Conservation (phyloP, 306 rosid genomes). For the Cicer arietinum region DNA sequence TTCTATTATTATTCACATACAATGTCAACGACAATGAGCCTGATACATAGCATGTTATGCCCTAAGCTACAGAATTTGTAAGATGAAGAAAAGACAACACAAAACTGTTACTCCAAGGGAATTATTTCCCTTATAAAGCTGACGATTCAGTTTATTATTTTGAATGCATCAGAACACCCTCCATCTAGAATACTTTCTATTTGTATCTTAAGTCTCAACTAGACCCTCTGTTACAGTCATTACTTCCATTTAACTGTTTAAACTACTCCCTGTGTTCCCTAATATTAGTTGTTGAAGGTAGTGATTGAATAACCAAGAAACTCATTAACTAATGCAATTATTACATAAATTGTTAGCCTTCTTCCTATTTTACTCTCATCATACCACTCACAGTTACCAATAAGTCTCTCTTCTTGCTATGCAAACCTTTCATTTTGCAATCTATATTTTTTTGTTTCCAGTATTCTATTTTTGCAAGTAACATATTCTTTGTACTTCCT, state of each 20-base stretch:
- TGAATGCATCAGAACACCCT: not conserved
- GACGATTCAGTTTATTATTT: not conserved
- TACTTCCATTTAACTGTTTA: not conserved
- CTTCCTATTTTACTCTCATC: not conserved
- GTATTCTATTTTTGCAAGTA: not conserved
- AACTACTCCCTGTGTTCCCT: not conserved
- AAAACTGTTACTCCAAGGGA: not conserved
- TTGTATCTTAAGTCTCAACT: not conserved
- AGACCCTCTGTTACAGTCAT: not conserved
- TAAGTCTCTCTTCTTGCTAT: not conserved
- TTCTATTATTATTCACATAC: constrained; percentile 11
- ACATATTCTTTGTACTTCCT: not conserved
- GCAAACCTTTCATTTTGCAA: too few relatives aligned
- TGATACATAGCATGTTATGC: not conserved
- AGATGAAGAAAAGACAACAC: not conserved
- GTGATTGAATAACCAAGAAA: not conserved
- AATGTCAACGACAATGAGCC: not conserved
- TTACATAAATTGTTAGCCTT: not conserved
- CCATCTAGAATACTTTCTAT: not conserved
- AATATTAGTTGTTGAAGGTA: not conserved
- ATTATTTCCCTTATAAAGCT: not conserved
- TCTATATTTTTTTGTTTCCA: too few relatives aligned
- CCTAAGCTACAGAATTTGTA: not conserved
- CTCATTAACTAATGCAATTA: not conserved
- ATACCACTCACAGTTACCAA: not conserved